phyloP scores from a whole-genome alignment of 1,284 basidiomycete species.

The Malassezia vespertilionis region DNA sequence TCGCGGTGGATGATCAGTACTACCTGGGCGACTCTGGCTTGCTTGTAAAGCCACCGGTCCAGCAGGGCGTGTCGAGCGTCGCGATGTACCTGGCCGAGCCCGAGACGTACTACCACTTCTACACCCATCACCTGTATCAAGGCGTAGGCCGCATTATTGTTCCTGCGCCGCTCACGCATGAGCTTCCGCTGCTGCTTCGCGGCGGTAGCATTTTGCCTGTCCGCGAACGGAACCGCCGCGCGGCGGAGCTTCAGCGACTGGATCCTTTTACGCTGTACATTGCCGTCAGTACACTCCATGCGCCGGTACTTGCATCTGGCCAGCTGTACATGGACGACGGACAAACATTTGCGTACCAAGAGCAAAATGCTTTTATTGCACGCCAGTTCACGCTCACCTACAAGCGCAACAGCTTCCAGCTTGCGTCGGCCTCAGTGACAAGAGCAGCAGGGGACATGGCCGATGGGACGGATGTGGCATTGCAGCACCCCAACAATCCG shows the following conservation, averaged over 20 bases:
- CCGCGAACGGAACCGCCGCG: constrained; percentile 72
- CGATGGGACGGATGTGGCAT: background rate
- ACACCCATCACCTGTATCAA: constrained; percentile 55
- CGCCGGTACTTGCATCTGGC: constrained; percentile 54
- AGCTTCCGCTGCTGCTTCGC: constrained; percentile 70
- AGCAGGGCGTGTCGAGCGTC: constrained; percentile 60
- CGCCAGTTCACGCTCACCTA: constrained; percentile 21
- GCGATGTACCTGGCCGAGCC: constrained; percentile 78
- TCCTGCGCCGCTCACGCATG: constrained; percentile 52
- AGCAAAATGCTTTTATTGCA: constrained; percentile 66
- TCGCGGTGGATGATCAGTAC: constrained; percentile 84
- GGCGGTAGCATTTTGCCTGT: constrained; percentile 85
- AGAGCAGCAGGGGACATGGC: background rate
- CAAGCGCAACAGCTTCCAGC: background rate
- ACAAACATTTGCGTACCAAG: constrained; percentile 62
- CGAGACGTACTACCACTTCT: constrained; percentile 93
- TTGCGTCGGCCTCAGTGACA: background rate
- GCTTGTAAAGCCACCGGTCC: constrained; percentile 80
- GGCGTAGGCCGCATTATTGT: constrained; percentile 62
- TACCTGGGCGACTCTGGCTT: constrained; percentile 79
- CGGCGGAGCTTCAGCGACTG: constrained; percentile 72
- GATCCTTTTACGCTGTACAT: constrained; percentile 89
- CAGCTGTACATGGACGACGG: constrained; percentile 94
- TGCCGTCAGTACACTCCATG: constrained; percentile 56
- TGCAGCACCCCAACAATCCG: constrained; percentile 16